Conservation (phyloP, 1,139 yeast species). For the Tardiomyces blankii region DNA sequence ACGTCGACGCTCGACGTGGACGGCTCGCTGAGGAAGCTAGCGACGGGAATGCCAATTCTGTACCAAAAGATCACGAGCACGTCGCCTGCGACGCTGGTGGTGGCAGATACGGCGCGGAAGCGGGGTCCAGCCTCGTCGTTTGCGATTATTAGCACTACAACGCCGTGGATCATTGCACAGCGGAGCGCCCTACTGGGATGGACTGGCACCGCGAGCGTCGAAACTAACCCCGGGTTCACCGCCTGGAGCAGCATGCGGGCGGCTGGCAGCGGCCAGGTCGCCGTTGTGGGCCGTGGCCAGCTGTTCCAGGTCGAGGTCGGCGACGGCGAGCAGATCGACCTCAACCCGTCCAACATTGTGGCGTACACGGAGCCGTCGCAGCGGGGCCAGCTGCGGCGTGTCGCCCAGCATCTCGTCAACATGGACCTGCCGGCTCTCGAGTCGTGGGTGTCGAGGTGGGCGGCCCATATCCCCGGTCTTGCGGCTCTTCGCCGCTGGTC, state of each 20-base stretch:
- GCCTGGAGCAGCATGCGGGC: slow-evolving; percentile 20
- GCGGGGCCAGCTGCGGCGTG: slow-evolving; percentile 5
- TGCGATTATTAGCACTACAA: slow-evolving; percentile 16
- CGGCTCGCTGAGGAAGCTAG: slow-evolving; percentile 11
- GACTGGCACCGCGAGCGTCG: slow-evolving; percentile 15
- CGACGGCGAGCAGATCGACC: slow-evolving; percentile 18
- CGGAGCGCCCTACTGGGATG: slow-evolving; percentile 25
- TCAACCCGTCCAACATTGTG: slow-evolving; percentile 22
- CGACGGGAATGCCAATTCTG: slow-evolving; percentile 13
- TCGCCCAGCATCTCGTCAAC: slow-evolving; percentile 10
- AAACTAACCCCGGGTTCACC: slow-evolving; percentile 7
- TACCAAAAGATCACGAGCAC: slow-evolving; percentile 17
- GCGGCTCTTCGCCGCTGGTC: slow-evolving; percentile 5
- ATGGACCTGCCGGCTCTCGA: slow-evolving; percentile 11
- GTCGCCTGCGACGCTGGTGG: slow-evolving; percentile 16
- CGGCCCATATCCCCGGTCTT: slow-evolving; percentile 5
- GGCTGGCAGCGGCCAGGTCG: slow-evolving; percentile 24
- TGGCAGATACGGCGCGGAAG: slow-evolving; percentile 2
- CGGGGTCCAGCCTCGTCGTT: slow-evolving; percentile 14
- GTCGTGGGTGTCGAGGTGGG: slow-evolving; percentile 3
- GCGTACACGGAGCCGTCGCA: slow-evolving; percentile 18
- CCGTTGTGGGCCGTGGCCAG: slow-evolving; percentile 25
- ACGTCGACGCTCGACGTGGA: slow-evolving; percentile 12
- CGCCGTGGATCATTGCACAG: slow-evolving; percentile 23
- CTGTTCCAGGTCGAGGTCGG: slow-evolving; percentile 21